Evolutionary conservation across 208 protist genomes (phyloP), one percentile per base, ranked within the genome.

Genomic region (Strigomonas culicis): DNA sequence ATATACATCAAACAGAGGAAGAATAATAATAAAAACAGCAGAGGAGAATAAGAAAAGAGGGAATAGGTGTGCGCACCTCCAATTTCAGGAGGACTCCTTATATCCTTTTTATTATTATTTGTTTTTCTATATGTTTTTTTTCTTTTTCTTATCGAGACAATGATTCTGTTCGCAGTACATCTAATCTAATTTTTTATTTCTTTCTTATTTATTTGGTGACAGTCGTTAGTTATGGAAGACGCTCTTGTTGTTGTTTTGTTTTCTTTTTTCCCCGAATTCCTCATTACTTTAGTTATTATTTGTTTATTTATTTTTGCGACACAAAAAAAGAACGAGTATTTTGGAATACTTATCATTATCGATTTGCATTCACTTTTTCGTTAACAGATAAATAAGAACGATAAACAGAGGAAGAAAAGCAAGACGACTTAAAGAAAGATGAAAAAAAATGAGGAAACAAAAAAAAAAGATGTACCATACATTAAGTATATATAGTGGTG

Each of bases 21-120:
- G 32, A 67, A 59, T 30, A 39, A 52, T 22, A 31, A 6, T 21
- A 63, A 52, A 43, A 21, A 25, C 6, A 10, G 46, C 28, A 62
- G 61, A 52, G 24, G 22, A 70, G 49, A 27, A 70, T 19, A 63
- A 70, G 24, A 57, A 68, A 59, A 27, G 51, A 27, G 11, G 34
- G 27, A 50, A 39, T 39, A 11, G 27, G 8, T 34, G 41, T 47
- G 41, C 19, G 19, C 19, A 47, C 41, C 41, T 47, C 19, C 15
- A 21, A 47, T 47, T 47, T 21, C 13, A 47, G 19, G 19, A 47
- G 41, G 19, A 47, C 13, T 47, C 41, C 41, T 19, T 47, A 47
- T 19, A 47, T 19, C 41, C 13, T 47, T 47, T 47, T 47, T 47
- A 19, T 55, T 27, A 30, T 58, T 27, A 34, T 27, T 58, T 58